phyloP scores from a whole-genome alignment of 306 rosid species.

The Glycine soja region DNA sequence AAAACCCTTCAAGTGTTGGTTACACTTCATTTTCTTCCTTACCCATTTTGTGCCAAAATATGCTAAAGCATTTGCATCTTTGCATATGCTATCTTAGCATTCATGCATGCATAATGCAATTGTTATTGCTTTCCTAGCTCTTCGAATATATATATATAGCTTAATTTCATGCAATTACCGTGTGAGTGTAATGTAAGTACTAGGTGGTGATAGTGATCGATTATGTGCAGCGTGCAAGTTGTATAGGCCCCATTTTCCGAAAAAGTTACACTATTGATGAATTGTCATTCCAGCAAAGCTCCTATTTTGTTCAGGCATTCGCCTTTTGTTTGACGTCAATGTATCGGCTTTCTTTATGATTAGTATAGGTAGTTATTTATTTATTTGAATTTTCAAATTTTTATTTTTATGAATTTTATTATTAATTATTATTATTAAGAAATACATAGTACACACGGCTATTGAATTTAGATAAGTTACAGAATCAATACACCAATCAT shows the following conservation, averaged over 20 bases:
- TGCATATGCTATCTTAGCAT: conserved; percentile 15
- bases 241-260: conserved; percentile 36
- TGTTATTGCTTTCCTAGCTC: conserved; percentile 16
- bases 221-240: conserved; percentile 23
- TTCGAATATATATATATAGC: neutral
- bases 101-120: conserved; percentile 9
- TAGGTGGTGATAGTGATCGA: neutral
- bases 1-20: neutral
- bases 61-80: conserved; percentile 16
- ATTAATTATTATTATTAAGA: too few species aligned
- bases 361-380: too few species aligned
- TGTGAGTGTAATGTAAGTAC: conserved; percentile 37
- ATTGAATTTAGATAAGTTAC: too few species aligned
- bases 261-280: conserved; percentile 8
- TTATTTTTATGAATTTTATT: too few species aligned
- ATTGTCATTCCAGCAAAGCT: conserved; percentile 16
- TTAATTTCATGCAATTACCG: conserved; percentile 27
- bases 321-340: neutral
- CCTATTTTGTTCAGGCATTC: conserved; percentile 32
- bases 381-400: too few species aligned
- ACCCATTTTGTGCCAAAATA: conserved; percentile 37
- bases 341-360: conserved; percentile 25
- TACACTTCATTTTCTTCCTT: conserved; percentile 35
- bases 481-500: too few species aligned
- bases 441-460: too few species aligned